phyloP scores from a whole-genome alignment of 352 stramenopile genomes.

The Globisporangium recalcitrans region DNA sequence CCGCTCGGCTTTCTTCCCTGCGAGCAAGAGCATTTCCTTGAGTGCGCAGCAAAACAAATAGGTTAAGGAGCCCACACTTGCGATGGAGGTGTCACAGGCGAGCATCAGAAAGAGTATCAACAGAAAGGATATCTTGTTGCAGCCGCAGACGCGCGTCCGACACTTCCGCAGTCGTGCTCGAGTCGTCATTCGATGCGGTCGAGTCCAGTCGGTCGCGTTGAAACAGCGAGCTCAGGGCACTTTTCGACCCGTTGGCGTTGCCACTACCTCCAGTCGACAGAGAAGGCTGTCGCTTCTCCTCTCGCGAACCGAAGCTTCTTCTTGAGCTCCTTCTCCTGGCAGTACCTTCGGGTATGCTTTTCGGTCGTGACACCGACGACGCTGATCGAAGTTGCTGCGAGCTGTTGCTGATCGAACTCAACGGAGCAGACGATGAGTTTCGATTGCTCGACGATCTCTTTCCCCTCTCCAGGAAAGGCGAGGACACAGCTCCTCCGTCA shows the following conservation, averaged over 20 bases:
- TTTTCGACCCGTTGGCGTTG: constrained; percentile 5
- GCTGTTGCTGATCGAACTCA: neutral
- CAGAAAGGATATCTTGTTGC: constrained; percentile 47
- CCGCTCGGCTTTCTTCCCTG: constrained; percentile 46
- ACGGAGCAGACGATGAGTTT: neutral
- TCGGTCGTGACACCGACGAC: constrained; percentile 10
- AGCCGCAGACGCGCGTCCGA: constrained; percentile 58
- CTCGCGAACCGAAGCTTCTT: neutral
- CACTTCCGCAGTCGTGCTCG: constrained; percentile 28
- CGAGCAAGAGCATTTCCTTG: constrained; percentile 68
- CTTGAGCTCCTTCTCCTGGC: neutral
- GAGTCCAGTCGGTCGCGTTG: constrained; percentile 26
- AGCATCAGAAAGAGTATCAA: neutral
- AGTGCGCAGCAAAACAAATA: constrained; percentile 9
- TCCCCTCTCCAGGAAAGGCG: neutral
- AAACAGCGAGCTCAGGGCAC: constrained; percentile 30
- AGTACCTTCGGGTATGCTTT: constrained; percentile 27
- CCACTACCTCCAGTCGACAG: neutral
- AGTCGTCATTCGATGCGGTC: constrained; percentile 7
- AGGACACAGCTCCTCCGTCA: neutral
- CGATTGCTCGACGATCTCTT: neutral
- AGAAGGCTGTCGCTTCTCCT: neutral
- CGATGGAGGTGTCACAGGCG: neutral
- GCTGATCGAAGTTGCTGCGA: constrained; percentile 4
- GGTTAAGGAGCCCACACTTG: constrained; percentile 12